Evolutionary conservation across 495 filamentous ascomycete genomes (phyloP).

Genomic region (Lentithecium fluviatile): DNA sequence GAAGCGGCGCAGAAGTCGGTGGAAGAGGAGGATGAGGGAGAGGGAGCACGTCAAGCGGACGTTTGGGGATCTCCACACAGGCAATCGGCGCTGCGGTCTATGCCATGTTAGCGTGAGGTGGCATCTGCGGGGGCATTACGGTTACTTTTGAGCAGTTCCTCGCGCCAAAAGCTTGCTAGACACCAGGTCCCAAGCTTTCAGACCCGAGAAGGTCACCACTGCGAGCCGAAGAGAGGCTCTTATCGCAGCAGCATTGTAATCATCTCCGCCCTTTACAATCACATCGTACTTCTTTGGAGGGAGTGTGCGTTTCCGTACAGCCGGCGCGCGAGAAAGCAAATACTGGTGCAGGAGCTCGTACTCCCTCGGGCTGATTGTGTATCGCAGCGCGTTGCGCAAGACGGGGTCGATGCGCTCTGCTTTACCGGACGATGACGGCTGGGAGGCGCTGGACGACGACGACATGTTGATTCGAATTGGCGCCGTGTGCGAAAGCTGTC

Average conservation of each 20-base stretch:
- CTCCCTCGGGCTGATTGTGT: constrained; percentile 80
- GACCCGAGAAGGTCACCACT: constrained; percentile 61
- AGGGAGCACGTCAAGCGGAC: constrained; percentile 77
- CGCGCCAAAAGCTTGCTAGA: constrained; percentile 38
- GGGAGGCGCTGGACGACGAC: constrained; percentile 19
- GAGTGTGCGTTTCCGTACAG: constrained; percentile 60
- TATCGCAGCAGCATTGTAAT: constrained; percentile 77
- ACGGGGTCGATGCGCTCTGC: constrained; percentile 53
- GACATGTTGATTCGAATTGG: constrained; percentile 17
- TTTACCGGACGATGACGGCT: constrained; percentile 21
- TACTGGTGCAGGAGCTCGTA: constrained; percentile 79
- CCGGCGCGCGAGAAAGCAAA: constrained; percentile 62
- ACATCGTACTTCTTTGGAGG: constrained; percentile 54
- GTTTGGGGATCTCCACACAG: constrained; percentile 65
- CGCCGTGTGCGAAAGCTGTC: background rate
- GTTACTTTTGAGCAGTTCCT: constrained; percentile 46
- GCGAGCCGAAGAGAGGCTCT: constrained; percentile 76
- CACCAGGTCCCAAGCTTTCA: constrained; percentile 69
- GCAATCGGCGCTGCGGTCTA: constrained; percentile 46
- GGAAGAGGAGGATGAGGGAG: constrained; percentile 79
- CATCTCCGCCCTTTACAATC: constrained; percentile 56
- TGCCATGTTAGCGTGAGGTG: background rate
- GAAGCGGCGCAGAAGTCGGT: constrained; percentile 88
- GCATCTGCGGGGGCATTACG: constrained; percentile 3
- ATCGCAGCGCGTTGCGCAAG: constrained; percentile 74